phyloP scores from a whole-genome alignment of 176 grass and related monocot species.

The Metroxylon sagu region DNA sequence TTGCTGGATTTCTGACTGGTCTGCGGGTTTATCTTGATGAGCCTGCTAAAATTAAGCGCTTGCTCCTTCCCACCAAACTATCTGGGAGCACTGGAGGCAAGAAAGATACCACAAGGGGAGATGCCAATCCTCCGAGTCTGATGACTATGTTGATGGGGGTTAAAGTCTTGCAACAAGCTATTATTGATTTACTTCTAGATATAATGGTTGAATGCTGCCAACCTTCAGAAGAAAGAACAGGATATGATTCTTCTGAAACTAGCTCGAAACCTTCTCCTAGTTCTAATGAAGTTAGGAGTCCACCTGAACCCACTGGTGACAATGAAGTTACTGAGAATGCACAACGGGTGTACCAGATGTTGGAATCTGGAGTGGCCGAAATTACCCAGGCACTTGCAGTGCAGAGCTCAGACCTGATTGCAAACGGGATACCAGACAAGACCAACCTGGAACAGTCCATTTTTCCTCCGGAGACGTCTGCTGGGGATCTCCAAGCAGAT shows the following conservation, averaged over 20 bases:
- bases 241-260: slow-evolving; percentile 39
- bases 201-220: slow-evolving; percentile 96
- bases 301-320: slow-evolving; percentile 45
- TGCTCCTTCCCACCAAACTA: slow-evolving; percentile 70
- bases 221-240: slow-evolving; percentile 54
- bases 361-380: slow-evolving; percentile 30
- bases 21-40: slow-evolving; percentile 85
- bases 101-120: slow-evolving; percentile 45
- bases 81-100: slow-evolving; percentile 42
- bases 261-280: slow-evolving; percentile 53
- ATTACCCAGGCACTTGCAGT: slow-evolving; percentile 25
- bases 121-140: slow-evolving; percentile 49
- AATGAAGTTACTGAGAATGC: slow-evolving; percentile 30
- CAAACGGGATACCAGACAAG: slow-evolving; percentile 33
- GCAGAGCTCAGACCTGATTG: slow-evolving; percentile 24
- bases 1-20: slow-evolving; percentile 76
- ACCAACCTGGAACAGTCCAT: slow-evolving; percentile 28
- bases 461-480: slow-evolving; percentile 35
- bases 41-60: slow-evolving; percentile 73
- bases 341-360: slow-evolving; percentile 24
- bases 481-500: slow-evolving; percentile 37
- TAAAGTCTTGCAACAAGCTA: slow-evolving; percentile 84
- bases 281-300: slow-evolving; percentile 44
- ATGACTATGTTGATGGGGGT: slow-evolving; percentile 84
- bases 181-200: slow-evolving; percentile 92